These are phyloP conservation scores for Helminthosporium solani DNA, from an alignment of 2,329 filamentous ascomycete species.

Conservation along the genomic window DNA sequence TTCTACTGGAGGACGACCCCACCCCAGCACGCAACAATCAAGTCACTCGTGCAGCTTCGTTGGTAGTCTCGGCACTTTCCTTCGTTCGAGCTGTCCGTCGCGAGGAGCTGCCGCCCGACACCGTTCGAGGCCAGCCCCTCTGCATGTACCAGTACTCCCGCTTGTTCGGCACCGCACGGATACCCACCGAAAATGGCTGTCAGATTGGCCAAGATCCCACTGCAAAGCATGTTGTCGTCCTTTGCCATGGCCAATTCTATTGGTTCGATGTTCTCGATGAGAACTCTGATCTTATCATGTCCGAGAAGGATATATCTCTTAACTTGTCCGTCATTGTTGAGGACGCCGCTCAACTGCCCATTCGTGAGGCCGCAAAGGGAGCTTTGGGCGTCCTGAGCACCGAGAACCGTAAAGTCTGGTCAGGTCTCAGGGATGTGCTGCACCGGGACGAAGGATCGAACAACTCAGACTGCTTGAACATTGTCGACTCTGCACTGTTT, in stretches of 20 bases:
- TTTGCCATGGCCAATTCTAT: constrained; percentile 95
- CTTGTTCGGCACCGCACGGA: constrained; percentile 89
- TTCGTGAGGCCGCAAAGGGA: constrained; percentile 93
- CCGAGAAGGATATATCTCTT: constrained; percentile 85
- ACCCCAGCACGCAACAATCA: constrained; percentile 96
- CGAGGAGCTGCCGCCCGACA: constrained; percentile 90
- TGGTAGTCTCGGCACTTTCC: constrained; percentile 84
- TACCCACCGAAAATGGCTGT: constrained; percentile 92
- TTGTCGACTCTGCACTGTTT: constrained; percentile 92
- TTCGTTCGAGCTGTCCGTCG: constrained; percentile 91
- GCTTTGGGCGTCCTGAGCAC: constrained; percentile 92
- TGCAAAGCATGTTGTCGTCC: constrained; percentile 89
- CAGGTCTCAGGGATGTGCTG: constrained; percentile 81
- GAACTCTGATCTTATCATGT: constrained; percentile 95
- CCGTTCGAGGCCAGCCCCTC: constrained; percentile 75
- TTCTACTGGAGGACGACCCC: constrained; percentile 93
- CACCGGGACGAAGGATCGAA: constrained; percentile 85
- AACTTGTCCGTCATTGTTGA: constrained; percentile 92
- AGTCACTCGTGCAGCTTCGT: constrained; percentile 87
- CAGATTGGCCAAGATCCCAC: constrained; percentile 92
- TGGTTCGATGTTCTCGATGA: constrained; percentile 98
- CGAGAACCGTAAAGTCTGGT: constrained; percentile 96
- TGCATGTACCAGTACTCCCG: constrained; percentile 99
- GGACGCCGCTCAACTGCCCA: constrained; percentile 83
- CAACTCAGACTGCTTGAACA: constrained; percentile 92